Percentiles rank a stretch among this genome's conserved stretches.
Evolutionary conservation across 805 yeast genomes (phyloP).

Genomic region (Candida sithepensis): DNA sequence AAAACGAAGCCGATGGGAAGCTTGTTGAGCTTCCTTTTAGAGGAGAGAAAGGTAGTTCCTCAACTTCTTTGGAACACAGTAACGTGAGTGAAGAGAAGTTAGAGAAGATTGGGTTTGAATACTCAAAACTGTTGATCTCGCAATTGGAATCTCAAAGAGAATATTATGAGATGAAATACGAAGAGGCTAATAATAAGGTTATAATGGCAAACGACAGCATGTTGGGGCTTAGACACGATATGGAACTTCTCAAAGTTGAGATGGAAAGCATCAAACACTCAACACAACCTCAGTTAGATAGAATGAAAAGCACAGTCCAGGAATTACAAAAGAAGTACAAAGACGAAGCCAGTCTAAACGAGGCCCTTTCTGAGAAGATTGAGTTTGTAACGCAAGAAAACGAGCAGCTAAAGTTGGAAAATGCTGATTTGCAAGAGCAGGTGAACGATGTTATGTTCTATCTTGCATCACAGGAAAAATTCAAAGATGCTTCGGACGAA

Average conservation of each 20-base stretch:
- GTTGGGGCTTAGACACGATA: conserved; percentile 31
- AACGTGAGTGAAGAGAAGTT: conserved; percentile 35
- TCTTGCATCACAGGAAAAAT: conserved; percentile 67
- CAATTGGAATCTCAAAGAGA: conserved; percentile 86
- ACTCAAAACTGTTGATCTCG: conserved; percentile 70
- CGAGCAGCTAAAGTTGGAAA: conserved; percentile 34
- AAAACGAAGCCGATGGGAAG: conserved; percentile 86
- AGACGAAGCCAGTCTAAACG: conserved; percentile 47
- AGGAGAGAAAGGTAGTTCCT: conserved; percentile 14
- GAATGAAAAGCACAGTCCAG: conserved; percentile 14
- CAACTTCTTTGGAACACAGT: conserved; percentile 7
- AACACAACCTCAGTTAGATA: conserved; percentile 18
- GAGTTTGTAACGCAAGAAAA: conserved; percentile 34
- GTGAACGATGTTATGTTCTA: conserved; percentile 78
- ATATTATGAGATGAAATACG: conserved; percentile 60
- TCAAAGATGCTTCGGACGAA: conserved; percentile 67
- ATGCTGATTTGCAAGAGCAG: conserved; percentile 55
- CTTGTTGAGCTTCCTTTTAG: conserved; percentile 66
- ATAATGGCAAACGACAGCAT: conserved; percentile 17
- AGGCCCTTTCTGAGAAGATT: conserved; percentile 37
- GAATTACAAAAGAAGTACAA: conserved; percentile 28
- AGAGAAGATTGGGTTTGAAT: conserved; percentile 68
- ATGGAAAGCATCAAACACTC: conserved; percentile 5
- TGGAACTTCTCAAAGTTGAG: conserved; percentile 5
- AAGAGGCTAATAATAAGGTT: conserved; percentile 25